phyloP scores from a whole-genome alignment of 2,329 filamentous ascomycete species.

The Ascochyta pisi region DNA sequence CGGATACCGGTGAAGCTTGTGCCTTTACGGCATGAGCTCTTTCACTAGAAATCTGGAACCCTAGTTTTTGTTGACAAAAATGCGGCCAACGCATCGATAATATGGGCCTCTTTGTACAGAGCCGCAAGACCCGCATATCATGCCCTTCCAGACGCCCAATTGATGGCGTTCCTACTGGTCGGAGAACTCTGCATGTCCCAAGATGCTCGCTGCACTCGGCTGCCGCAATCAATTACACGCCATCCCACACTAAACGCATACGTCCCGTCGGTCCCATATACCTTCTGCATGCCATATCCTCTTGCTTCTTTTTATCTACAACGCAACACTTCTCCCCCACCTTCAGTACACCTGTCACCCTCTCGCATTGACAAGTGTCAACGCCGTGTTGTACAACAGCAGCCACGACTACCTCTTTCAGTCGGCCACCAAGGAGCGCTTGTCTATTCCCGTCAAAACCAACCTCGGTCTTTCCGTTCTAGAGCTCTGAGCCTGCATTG shows the following conservation, averaged over 20 bases:
- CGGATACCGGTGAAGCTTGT: conserved; percentile 48
- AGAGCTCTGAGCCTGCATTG: conserved; percentile 34
- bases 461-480: conserved; percentile 31
- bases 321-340: conserved; percentile 37
- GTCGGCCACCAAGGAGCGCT: conserved; percentile 43
- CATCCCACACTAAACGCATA: conserved; percentile 49
- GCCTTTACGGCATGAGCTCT: conserved; percentile 45
- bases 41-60: conserved; percentile 50
- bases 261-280: conserved; percentile 42
- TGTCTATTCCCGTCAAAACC: conserved; percentile 43
- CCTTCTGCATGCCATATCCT: conserved; percentile 47
- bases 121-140: conserved; percentile 51
- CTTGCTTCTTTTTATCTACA: conserved; percentile 46
- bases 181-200: conserved; percentile 51
- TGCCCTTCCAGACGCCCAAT: conserved; percentile 49
- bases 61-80: conserved; percentile 75
- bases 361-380: conserved; percentile 46
- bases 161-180: conserved; percentile 62
- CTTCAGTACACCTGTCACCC: conserved; percentile 47
- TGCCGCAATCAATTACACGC: conserved; percentile 51
- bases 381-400: conserved; percentile 47
- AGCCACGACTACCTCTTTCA: conserved; percentile 44
- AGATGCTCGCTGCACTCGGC: conserved; percentile 49
- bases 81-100: conserved; percentile 87
- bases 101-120: conserved; percentile 56